phyloP scores from a whole-genome alignment of 805 yeast species.

The Spathaspora boniae region DNA sequence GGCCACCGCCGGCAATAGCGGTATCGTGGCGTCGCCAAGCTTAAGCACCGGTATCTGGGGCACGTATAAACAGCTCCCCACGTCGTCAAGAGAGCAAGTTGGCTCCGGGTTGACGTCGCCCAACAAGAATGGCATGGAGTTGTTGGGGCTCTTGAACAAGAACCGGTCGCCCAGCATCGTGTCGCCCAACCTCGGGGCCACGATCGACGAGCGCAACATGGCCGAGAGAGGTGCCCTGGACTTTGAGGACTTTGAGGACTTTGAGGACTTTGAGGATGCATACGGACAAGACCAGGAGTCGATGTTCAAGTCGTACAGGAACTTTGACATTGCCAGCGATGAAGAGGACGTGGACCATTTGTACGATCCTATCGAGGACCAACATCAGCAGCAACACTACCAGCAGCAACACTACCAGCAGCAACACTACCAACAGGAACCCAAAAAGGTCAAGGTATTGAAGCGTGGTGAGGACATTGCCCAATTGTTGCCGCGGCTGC shows the following conservation, averaged over 20 bases:
- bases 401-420: slow-evolving; percentile 1
- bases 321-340: slow-evolving; percentile 33
- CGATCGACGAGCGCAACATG: slow-evolving; percentile 4
- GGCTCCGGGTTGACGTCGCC: not conserved
- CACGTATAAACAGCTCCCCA: slow-evolving; percentile 1
- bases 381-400: not conserved
- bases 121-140: not conserved
- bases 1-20: no score
- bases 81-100: slow-evolving; percentile 3
- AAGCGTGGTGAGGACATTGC: slow-evolving; percentile 26
- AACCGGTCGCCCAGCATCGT: not conserved
- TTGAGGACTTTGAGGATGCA: slow-evolving; percentile 27
- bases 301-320: slow-evolving; percentile 15
- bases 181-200: slow-evolving; percentile 2
- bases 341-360: slow-evolving; percentile 27
- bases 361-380: slow-evolving; percentile 2
- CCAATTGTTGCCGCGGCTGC: slow-evolving; percentile 6
- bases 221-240: slow-evolving; percentile 2
- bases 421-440: not conserved
- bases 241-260: slow-evolving; percentile 31
- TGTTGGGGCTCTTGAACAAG: not conserved
- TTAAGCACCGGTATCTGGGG: no score
- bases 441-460: slow-evolving; percentile 18
- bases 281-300: slow-evolving; percentile 10
- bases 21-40: no score